Evolutionary conservation across 2,329 filamentous ascomycete genomes (phyloP), one percentile per base, ranked within the genome.

Genomic region (Penicillium hordei): DNA sequence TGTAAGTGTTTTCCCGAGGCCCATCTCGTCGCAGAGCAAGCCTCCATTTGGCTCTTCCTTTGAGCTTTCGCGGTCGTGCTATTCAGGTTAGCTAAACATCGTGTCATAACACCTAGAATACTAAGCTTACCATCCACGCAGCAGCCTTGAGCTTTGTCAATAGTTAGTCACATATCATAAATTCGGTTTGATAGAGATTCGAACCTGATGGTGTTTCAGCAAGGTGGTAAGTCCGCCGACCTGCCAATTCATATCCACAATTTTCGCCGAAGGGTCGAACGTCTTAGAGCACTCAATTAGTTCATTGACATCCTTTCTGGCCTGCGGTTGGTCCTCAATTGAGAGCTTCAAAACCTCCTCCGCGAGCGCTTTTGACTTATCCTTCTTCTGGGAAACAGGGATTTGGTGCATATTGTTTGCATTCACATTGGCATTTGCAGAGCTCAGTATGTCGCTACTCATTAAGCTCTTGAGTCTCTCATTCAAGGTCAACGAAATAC

Each of bases 11-110:
- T 78, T 78, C 1, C 76, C 76, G 29, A 77, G 71, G 0, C 76
- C 76, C 76, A 78, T 78, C 10, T 71, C 68, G 51, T 78, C 76
- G 31, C 72, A 75, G 1, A 76, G 65, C 19, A 78, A 64, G 0
- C 76, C 76, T 6, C 76, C 76, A 17, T 50, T 58, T 1, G 75
- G 72, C 12, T n/a, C 13, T 6, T 13, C 19, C 0, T 1, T 7
- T 2, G 64, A 63, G 7, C 56, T 64, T 46, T 75, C 73, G 17
- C 71, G 67, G n/a, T 70, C 58, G 33, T 68, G 70, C 72, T 74
- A 43, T 5, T 21, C 38, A n/a, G 25, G 44, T 68, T 38, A 71
- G 58, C 52, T 15, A 21, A 0, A 15, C 21, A 43, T 10, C 29
- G 38, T 39, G 3, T 8, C n/a, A n/a, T 7, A 36, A 27, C 1